A percentile compares a stretch with the other conserved stretches of the same genome.
These are phyloP conservation scores for Spencermartinsiella europaea DNA, from an alignment of 805 yeast species.

Conservation along the genomic window DNA sequence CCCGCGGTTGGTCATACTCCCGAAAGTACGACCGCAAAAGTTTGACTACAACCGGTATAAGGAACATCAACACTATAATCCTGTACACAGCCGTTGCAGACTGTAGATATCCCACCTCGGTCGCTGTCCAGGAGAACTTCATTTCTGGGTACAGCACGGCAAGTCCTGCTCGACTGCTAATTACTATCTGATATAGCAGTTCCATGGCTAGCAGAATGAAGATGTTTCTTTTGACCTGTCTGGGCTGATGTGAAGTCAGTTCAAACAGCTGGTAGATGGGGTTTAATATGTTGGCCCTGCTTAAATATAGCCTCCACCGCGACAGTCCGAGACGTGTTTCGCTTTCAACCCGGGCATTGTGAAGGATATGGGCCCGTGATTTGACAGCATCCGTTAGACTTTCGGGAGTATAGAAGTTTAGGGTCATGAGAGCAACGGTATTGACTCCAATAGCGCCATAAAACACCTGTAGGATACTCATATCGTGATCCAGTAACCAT, in stretches of 20 bases:
- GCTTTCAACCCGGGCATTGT: not conserved
- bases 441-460: slow-evolving; percentile 3
- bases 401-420: not conserved
- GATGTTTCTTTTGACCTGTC: slow-evolving; percentile 6
- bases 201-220: slow-evolving; percentile 13
- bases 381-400: not conserved
- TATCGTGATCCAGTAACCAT: slow-evolving; percentile 2
- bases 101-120: slow-evolving; percentile 30
- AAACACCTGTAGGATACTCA: not conserved
- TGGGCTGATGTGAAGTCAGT: slow-evolving; percentile 6
- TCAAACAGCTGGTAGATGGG: slow-evolving; percentile 4
- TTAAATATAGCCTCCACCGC: not conserved
- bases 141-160: slow-evolving; percentile 27
- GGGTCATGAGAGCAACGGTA: slow-evolving; percentile 2
- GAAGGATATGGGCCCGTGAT: not conserved
- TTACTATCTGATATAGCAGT: slow-evolving; percentile 14
- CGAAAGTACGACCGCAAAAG: slow-evolving; percentile 16
- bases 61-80: slow-evolving; percentile 22
- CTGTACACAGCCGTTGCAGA: slow-evolving; percentile 26
- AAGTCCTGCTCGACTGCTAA: slow-evolving; percentile 15
- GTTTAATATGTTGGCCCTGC: slow-evolving; percentile 5
- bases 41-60: slow-evolving; percentile 23
- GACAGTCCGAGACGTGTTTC: not conserved
- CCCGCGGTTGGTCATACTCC: slow-evolving; percentile 17
- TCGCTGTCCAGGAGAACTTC: slow-evolving; percentile 30